Evolutionary conservation across 139 green algal species (phyloP).

Genomic region (Pedinophyceae sp.): DNA sequence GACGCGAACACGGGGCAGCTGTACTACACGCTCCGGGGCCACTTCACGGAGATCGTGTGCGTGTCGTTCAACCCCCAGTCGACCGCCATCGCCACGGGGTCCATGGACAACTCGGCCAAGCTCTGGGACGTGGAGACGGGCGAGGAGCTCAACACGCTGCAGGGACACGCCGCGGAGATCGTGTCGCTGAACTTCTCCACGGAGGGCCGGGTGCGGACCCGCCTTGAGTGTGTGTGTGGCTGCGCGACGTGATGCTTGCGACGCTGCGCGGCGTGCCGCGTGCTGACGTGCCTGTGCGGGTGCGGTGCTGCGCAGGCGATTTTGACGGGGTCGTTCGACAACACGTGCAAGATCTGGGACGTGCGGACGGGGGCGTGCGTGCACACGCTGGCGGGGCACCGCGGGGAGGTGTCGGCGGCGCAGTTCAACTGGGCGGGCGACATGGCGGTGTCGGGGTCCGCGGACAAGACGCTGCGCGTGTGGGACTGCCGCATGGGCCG

Average conservation of each 20-base stretch:
- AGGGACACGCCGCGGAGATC: slow-evolving; percentile 49
- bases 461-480: slow-evolving; percentile 35
- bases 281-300: too few species aligned
- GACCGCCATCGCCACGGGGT: slow-evolving; percentile 46
- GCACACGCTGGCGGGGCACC: slow-evolving; percentile 40
- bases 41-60: slow-evolving; percentile 59
- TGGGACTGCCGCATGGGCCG: slow-evolving; percentile 45
- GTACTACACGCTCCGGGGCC: slow-evolving; percentile 43
- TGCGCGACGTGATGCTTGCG: not conserved
- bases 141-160: slow-evolving; percentile 25
- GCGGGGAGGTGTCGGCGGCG: slow-evolving; percentile 34
- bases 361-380: slow-evolving; percentile 41
- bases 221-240: not conserved
- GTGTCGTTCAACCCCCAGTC: slow-evolving; percentile 48
- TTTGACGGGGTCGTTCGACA: slow-evolving; percentile 52
- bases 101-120: slow-evolving; percentile 64
- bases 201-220: slow-evolving; percentile 22
- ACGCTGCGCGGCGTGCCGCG: too few species aligned
- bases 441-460: slow-evolving; percentile 36
- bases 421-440: slow-evolving; percentile 41
- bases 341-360: slow-evolving; percentile 50
- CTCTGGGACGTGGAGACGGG: slow-evolving; percentile 61
- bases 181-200: slow-evolving; percentile 49
- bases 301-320: too few species aligned
- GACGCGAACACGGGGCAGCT: slow-evolving; percentile 42